These are phyloP conservation scores for Mucor plumbeus DNA, from an alignment of 371 early-diverging fungal species.

Conservation along the genomic window DNA sequence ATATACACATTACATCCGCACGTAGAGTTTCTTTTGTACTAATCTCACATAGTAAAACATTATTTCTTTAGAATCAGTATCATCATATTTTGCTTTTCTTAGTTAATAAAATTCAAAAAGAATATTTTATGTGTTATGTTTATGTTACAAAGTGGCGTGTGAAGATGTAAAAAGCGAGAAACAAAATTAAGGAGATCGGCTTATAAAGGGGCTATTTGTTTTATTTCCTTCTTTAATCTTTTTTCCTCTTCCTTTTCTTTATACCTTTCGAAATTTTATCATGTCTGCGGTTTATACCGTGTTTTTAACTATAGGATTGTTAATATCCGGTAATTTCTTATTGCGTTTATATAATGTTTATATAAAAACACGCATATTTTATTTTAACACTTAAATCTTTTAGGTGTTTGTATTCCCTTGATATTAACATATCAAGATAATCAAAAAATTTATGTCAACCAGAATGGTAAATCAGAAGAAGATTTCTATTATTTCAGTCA, in stretches of 20 bases:
- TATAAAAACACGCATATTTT: neutral
- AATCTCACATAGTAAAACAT: neutral
- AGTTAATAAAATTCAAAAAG: neutral
- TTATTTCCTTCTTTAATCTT: neutral
- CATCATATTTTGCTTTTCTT: neutral
- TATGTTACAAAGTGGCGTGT: constrained; percentile 3
- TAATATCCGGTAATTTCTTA: constrained; percentile 27
- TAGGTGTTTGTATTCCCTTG: constrained; percentile 52
- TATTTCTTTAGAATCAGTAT: neutral
- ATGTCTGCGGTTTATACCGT: constrained; percentile 28
- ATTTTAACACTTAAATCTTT: neutral
- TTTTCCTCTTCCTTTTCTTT: neutral
- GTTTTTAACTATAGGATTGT: constrained; percentile 31
- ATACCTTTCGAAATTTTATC: neutral
- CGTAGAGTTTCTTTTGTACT: neutral
- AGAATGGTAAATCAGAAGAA: constrained; percentile 10
- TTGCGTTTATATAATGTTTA: neutral
- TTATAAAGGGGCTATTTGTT: constrained; percentile 2
- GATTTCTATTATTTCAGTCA: constrained; percentile 35
- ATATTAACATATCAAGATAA: constrained; percentile 50
- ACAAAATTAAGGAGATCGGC: neutral
- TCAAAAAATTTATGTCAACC: constrained; percentile 34
- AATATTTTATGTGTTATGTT: neutral
- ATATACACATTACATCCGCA: too few relatives aligned
- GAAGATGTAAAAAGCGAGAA: neutral